A percentile compares a stretch with the other conserved stretches of the same genome.
Evolutionary conservation across 805 yeast species (phyloP).

Genomic region (Cyberlindnera sargentensis): DNA sequence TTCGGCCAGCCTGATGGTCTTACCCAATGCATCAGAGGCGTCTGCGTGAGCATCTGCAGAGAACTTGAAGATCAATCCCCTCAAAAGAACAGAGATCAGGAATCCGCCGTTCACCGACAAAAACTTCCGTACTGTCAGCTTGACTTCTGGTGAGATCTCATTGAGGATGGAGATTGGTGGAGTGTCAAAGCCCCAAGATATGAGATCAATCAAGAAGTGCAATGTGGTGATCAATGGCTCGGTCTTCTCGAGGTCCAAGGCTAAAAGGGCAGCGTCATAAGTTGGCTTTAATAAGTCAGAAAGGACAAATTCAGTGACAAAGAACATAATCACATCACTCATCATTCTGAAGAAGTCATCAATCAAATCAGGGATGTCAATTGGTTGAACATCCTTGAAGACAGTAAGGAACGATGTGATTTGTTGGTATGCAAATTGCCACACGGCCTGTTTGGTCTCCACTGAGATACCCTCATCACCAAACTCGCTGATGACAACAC

Average conservation of each 20-base stretch:
- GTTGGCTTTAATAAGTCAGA: slow-evolving; percentile 42
- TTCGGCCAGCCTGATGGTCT: slow-evolving; percentile 46
- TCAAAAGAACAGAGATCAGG: slow-evolving; percentile 45
- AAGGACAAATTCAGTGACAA: slow-evolving; percentile 46
- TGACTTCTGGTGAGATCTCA: slow-evolving; percentile 48
- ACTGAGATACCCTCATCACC: slow-evolving; percentile 47
- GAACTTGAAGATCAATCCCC: slow-evolving; percentile 66
- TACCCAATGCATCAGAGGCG: slow-evolving; percentile 66
- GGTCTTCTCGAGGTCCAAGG: slow-evolving; percentile 51
- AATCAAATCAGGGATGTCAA: slow-evolving; percentile 46
- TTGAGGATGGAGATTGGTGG: slow-evolving; percentile 73
- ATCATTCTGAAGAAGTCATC: slow-evolving; percentile 86
- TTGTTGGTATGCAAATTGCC: slow-evolving; percentile 69
- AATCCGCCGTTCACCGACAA: slow-evolving; percentile 48
- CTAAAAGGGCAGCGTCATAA: slow-evolving; percentile 51
- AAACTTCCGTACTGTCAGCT: slow-evolving; percentile 39
- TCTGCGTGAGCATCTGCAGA: slow-evolving; percentile 65
- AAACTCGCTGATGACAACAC: slow-evolving; percentile 69
- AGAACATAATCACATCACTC: slow-evolving; percentile 70
- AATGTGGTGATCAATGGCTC: slow-evolving; percentile 66
- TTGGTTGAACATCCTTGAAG: slow-evolving; percentile 24
- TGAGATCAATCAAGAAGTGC: slow-evolving; percentile 73
- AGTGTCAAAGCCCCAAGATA: slow-evolving; percentile 75
- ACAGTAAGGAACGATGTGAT: slow-evolving; percentile 47
- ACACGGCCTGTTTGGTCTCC: slow-evolving; percentile 51